Evolutionary conservation across 495 filamentous ascomycete genomes (phyloP).

Genomic region (Barbatosphaeria neglecta): DNA sequence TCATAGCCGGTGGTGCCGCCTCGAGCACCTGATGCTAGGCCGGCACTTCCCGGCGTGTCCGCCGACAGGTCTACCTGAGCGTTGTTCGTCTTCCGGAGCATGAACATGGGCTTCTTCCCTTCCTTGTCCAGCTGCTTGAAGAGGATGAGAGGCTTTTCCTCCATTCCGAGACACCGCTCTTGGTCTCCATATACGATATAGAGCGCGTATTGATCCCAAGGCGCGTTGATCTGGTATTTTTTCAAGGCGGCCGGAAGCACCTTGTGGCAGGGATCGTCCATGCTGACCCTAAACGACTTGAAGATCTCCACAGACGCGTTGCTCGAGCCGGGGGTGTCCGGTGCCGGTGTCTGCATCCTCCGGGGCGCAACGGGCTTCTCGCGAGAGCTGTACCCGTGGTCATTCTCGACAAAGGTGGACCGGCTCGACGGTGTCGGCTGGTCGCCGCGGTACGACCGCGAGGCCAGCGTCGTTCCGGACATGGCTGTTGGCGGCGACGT

Average conservation of each 20-base stretch:
- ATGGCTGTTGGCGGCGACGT: slow-evolving; percentile 55
- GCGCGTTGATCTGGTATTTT: slow-evolving; percentile 95
- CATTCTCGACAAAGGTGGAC: slow-evolving; percentile 35
- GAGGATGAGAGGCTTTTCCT: slow-evolving; percentile 86
- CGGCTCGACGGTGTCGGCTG: slow-evolving; percentile 34
- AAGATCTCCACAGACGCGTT: slow-evolving; percentile 75
- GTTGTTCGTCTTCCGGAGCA: slow-evolving; percentile 63
- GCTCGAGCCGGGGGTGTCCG: slow-evolving; percentile 35
- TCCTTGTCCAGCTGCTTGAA: slow-evolving; percentile 97
- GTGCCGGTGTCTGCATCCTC: slow-evolving; percentile 39
- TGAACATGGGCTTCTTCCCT: slow-evolving; percentile 98
- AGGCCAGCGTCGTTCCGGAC: slow-evolving; percentile 39
- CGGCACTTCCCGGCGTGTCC: slow-evolving; percentile 36
- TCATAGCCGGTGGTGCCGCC: slow-evolving; percentile 29
- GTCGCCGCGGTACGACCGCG: slow-evolving; percentile 41
- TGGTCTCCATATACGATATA: slow-evolving; percentile 98
- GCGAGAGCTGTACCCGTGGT: slow-evolving; percentile 31
- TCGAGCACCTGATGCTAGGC: slow-evolving; percentile 20
- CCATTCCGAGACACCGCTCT: slow-evolving; percentile 80
- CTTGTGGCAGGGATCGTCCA: slow-evolving; percentile 96
- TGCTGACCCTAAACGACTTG: slow-evolving; percentile 92
- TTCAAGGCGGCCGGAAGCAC: slow-evolving; percentile 90
- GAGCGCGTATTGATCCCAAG: slow-evolving; percentile 91
- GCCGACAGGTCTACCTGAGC: slow-evolving; percentile 22
- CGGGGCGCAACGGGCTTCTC: slow-evolving; percentile 32